Evolutionary conservation across 495 filamentous ascomycete genomes (phyloP), one percentile per base, ranked within the genome.

Genomic region (Viridothelium virens): DNA sequence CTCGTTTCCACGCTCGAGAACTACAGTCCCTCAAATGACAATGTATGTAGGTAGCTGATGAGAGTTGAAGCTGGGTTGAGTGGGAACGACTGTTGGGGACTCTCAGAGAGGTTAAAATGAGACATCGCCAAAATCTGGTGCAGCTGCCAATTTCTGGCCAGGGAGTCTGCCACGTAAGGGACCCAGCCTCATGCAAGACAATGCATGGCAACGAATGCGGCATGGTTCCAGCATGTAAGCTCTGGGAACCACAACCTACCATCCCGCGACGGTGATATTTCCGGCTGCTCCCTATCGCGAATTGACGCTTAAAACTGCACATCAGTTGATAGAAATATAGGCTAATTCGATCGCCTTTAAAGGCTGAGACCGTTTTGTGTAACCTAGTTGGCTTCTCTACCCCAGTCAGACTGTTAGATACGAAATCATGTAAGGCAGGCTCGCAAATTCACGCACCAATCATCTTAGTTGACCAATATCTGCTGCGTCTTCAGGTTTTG

Each of bases 171-270:
- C 48, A 2, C 16, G 5, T 53, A 53, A 53, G 48, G 10, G 48
- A 53, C 48, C 16, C 2, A 53, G 48, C 48, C 48, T 12, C n/a
- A 53, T 53, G 48, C 48, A 53, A 2, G 25, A 18, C 48, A 18
- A 53, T 53, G 48, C 48, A 53, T 53, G 48, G 48, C 48, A 53
- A 18, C 48, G 12, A 53, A 53, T 16, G 48, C 48, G 48, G 12
- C 25, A 11, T 16, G 2, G 2, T 18, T 53, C 16, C 48, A 53
- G 48, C 48, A 1, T 14, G 25, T 53, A 5, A 53, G 48, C 48
- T 14, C 7, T 53, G n/a, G 16, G 16, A 46, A 46, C 1, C 25
- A 53, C 48, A 53, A 5, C 48, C 16, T 18, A 18, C 16, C 48
- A 18, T 53, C 2, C 16, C 25, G 16, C 48, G 2, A 18, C 7